Evolutionary conservation across 106 monocot species (phyloP).

Genomic region (Allium fistulosum): DNA sequence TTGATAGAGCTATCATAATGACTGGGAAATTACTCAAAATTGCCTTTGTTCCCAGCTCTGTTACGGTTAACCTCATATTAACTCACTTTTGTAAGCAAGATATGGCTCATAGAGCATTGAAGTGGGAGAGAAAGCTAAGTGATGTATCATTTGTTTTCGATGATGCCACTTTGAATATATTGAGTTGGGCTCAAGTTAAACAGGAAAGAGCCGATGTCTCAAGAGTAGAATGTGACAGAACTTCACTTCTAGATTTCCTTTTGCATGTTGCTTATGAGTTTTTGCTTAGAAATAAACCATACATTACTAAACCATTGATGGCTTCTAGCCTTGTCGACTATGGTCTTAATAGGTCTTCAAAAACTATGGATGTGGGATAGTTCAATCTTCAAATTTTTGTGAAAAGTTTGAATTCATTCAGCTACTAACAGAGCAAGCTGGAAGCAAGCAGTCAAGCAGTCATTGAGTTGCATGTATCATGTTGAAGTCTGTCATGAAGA

Average conservation of each 20-base stretch:
- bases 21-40: conserved; percentile 74
- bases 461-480: neutral
- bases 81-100: conserved; percentile 85
- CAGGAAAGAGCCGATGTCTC: conserved; percentile 7
- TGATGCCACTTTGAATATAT: conserved; percentile 53
- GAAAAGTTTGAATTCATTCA: neutral
- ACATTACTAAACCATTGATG: conserved; percentile 12
- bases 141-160: conserved; percentile 52
- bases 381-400: neutral
- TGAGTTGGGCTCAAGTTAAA: conserved; percentile 40
- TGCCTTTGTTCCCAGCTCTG: conserved; percentile 55
- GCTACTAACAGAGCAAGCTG: neutral
- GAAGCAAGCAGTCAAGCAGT: neutral
- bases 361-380: conserved; percentile 19
- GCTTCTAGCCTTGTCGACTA: conserved; percentile 10
- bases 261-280: conserved; percentile 49
- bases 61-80: conserved; percentile 73
- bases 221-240: conserved; percentile 9
- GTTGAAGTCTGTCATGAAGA: too few relatives aligned
- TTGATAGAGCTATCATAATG: conserved; percentile 63
- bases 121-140: conserved; percentile 66
- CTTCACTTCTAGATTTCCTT: conserved; percentile 57
- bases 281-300: conserved; percentile 17
- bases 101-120: conserved; percentile 40
- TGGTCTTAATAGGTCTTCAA: neutral